phyloP scores from a whole-genome alignment of 208 protist genomes.

The Leishmania gerbilli region DNA sequence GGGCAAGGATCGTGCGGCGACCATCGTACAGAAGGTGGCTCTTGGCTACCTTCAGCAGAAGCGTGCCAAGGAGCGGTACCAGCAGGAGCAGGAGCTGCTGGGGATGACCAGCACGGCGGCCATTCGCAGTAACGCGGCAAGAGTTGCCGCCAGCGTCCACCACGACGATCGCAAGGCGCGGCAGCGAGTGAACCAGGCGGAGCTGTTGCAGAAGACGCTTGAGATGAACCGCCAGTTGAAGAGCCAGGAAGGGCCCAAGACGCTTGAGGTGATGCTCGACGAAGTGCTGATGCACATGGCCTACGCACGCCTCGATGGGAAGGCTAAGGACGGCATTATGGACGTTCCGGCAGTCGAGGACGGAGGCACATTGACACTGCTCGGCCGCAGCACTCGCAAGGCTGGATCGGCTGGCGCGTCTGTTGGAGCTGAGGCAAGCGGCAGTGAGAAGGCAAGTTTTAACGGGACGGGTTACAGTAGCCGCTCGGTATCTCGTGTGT shows the following conservation, averaged over 20 bases:
- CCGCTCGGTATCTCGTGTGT: neutral
- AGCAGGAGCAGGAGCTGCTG: conserved; percentile 89
- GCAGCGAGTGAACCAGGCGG: conserved; percentile 88
- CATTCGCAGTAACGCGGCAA: conserved; percentile 38
- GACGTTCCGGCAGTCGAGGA: conserved; percentile 88
- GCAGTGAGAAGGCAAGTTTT: neutral
- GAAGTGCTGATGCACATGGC: conserved; percentile 92
- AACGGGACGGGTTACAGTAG: neutral
- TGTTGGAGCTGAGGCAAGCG: neutral
- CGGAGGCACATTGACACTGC: conserved; percentile 79
- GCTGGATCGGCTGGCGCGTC: neutral
- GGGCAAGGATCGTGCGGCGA: conserved; percentile 86
- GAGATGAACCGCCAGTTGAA: conserved; percentile 81
- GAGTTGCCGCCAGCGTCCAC: conserved; percentile 39
- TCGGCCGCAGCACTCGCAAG: conserved; percentile 31
- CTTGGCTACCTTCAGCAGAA: conserved; percentile 88
- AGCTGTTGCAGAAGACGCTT: conserved; percentile 81
- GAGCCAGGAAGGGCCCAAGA: conserved; percentile 90
- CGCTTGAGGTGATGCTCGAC: conserved; percentile 95
- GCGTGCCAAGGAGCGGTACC: conserved; percentile 57
- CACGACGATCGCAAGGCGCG: conserved; percentile 75
- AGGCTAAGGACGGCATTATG: conserved; percentile 58
- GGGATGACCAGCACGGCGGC: conserved; percentile 64
- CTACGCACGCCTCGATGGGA: conserved; percentile 82
- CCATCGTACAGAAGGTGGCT: conserved; percentile 88